These are phyloP conservation scores for Scutellaria galericulata DNA, from an alignment of 257 asterid genomes.

Conservation along the genomic window DNA sequence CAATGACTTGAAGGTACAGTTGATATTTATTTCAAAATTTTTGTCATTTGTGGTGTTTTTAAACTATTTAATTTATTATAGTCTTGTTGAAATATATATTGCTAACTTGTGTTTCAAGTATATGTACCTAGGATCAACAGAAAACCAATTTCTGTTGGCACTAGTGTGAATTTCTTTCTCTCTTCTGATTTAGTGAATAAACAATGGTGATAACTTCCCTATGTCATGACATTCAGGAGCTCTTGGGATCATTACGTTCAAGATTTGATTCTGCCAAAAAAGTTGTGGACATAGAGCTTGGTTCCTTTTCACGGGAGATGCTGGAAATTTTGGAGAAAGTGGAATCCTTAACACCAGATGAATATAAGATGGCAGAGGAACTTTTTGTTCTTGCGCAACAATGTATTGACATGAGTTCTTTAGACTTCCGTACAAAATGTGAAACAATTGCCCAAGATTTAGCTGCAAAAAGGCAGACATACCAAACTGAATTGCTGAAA, in stretches of 20 bases:
- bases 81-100: slow-evolving; percentile 30
- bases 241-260: slow-evolving; percentile 76
- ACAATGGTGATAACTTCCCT: slow-evolving; percentile 24
- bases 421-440: slow-evolving; percentile 80
- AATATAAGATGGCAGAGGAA: slow-evolving; percentile 61
- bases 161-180: slow-evolving; percentile 30
- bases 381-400: slow-evolving; percentile 71
- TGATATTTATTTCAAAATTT: slow-evolving; percentile 34
- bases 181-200: slow-evolving; percentile 23
- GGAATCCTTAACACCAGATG: slow-evolving; percentile 57
- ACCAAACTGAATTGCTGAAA: slow-evolving; percentile 70
- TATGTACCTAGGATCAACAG: slow-evolving; percentile 23
- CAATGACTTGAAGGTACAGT: slow-evolving; percentile 75
- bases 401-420: slow-evolving; percentile 69
- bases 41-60: slow-evolving; percentile 13
- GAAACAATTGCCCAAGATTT: slow-evolving; percentile 86
- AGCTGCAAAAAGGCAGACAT: slow-evolving; percentile 76
- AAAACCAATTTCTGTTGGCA: slow-evolving; percentile 11
- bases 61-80: not conserved
- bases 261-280: slow-evolving; percentile 91
- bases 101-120: slow-evolving; percentile 29
- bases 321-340: slow-evolving; percentile 58
- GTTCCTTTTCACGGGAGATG: slow-evolving; percentile 69
- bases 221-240: slow-evolving; percentile 58
- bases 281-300: slow-evolving; percentile 79